These are phyloP conservation scores for Coemansia sp. DNA, from an alignment of 192 early-diverging fungal genomes.

Conservation along the genomic window DNA sequence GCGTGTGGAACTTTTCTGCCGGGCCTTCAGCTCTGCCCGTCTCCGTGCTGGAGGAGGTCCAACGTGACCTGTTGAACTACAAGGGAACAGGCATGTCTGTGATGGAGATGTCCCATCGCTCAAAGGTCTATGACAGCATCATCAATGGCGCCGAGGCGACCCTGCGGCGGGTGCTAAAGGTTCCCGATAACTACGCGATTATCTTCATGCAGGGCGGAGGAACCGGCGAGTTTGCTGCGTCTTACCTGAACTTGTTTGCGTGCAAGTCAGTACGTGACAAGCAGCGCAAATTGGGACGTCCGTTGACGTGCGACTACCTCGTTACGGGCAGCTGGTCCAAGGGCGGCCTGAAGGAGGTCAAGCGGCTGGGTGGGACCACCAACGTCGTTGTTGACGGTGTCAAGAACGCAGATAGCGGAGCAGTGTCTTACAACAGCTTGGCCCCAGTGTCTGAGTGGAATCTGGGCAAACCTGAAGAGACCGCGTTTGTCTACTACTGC, in stretches of 20 bases:
- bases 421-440: conserved; percentile 55
- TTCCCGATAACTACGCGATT: conserved; percentile 90
- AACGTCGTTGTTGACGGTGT: conserved; percentile 82
- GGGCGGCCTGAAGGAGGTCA: conserved; percentile 85
- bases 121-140: conserved; percentile 77
- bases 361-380: conserved; percentile 75
- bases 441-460: conserved; percentile 68
- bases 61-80: conserved; percentile 83
- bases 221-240: conserved; percentile 87
- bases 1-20: conserved; percentile 82
- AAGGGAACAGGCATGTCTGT: conserved; percentile 84
- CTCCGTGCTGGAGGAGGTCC: conserved; percentile 81
- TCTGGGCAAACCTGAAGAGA: conserved; percentile 64
- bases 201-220: conserved; percentile 97
- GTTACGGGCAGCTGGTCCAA: conserved; percentile 92
- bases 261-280: conserved; percentile 53
- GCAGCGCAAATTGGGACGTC: conserved; percentile 44
- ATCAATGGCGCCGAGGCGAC: conserved; percentile 73
- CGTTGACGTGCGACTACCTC: conserved; percentile 80
- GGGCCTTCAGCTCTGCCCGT: conserved; percentile 90
- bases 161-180: conserved; percentile 69
- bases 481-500: conserved; percentile 94
- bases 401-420: conserved; percentile 54
- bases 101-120: conserved; percentile 96
- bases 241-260: conserved; percentile 89